Conservation (phyloP, 2,329 filamentous ascomycete species). For the Dactylellina drechsleri region DNA sequence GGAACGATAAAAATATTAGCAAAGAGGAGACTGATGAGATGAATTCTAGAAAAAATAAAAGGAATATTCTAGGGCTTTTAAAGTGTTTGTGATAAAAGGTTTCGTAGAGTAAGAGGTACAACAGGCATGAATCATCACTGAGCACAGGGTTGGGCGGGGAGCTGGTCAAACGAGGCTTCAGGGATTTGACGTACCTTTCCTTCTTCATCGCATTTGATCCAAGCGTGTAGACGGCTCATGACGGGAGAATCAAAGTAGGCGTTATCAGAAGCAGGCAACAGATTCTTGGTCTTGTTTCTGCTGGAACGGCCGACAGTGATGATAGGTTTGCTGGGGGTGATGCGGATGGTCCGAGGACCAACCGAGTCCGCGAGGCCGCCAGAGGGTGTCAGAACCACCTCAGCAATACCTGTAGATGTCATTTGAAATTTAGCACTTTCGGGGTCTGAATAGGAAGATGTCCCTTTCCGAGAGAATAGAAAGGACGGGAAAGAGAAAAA, state of each 20-base stretch:
- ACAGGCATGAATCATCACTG: slow-evolving; percentile 13
- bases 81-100: slow-evolving; percentile 3
- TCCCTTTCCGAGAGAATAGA: neutral
- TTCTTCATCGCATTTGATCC: slow-evolving; percentile 60
- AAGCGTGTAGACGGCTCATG: slow-evolving; percentile 75
- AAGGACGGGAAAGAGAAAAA: neutral
- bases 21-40: slow-evolving; percentile 47
- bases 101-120: slow-evolving; percentile 1
- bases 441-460: neutral
- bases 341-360: slow-evolving; percentile 39
- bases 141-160: slow-evolving; percentile 1
- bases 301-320: slow-evolving; percentile 64
- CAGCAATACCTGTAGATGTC: slow-evolving; percentile 27
- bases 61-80: neutral
- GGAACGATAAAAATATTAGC: slow-evolving; percentile 53
- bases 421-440: slow-evolving; percentile 29
- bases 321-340: slow-evolving; percentile 25
- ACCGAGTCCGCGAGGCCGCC: slow-evolving; percentile 37
- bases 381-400: slow-evolving; percentile 38
- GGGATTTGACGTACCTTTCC: slow-evolving; percentile 32
- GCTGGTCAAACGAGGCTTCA: slow-evolving; percentile 35
- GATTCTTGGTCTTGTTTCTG: slow-evolving; percentile 62
- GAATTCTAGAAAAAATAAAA: slow-evolving; percentile 52
- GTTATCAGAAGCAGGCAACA: slow-evolving; percentile 65
- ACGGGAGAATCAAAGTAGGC: slow-evolving; percentile 77